phyloP scores from a whole-genome alignment of 805 yeast genomes.

The Saturnispora sekii region DNA sequence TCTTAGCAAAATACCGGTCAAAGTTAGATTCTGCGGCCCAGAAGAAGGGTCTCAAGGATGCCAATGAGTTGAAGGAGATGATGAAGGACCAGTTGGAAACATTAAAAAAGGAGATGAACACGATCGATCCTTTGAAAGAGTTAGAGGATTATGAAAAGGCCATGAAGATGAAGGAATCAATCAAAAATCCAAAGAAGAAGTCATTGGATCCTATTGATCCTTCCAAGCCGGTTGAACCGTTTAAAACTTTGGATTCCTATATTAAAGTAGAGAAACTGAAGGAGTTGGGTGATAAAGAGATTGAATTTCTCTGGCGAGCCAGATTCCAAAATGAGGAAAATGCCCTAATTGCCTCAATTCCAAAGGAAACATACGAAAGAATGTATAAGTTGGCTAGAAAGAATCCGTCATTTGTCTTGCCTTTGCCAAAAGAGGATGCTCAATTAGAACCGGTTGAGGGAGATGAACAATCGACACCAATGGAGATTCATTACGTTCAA shows the following conservation, averaged over 20 bases:
- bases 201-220: conserved; percentile 29
- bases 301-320: conserved; percentile 83
- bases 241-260: conserved; percentile 62
- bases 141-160: conserved; percentile 39
- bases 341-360: conserved; percentile 56
- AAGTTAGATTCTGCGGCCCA: conserved; percentile 33
- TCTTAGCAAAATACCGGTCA: conserved; percentile 30
- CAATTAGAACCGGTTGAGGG: conserved; percentile 28
- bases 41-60: conserved; percentile 33
- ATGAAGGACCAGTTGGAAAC: conserved; percentile 51
- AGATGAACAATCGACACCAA: conserved; percentile 25
- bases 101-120: conserved; percentile 46
- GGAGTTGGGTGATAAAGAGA: conserved; percentile 47
- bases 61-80: conserved; percentile 54
- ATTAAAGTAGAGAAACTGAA: conserved; percentile 58
- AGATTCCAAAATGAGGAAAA: conserved; percentile 57
- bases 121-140: conserved; percentile 61
- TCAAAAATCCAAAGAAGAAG: conserved; percentile 19
- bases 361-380: conserved; percentile 46
- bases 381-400: conserved; percentile 57
- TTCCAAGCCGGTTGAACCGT: conserved; percentile 35
- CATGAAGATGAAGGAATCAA: conserved; percentile 13
- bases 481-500: conserved; percentile 84
- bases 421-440: conserved; percentile 60
- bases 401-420: conserved; percentile 81